A percentile compares a stretch with the other conserved stretches of the same genome.
Conservation (phyloP, 768 basidiomycete genomes). For the Leccinum sublutescens region DNA sequence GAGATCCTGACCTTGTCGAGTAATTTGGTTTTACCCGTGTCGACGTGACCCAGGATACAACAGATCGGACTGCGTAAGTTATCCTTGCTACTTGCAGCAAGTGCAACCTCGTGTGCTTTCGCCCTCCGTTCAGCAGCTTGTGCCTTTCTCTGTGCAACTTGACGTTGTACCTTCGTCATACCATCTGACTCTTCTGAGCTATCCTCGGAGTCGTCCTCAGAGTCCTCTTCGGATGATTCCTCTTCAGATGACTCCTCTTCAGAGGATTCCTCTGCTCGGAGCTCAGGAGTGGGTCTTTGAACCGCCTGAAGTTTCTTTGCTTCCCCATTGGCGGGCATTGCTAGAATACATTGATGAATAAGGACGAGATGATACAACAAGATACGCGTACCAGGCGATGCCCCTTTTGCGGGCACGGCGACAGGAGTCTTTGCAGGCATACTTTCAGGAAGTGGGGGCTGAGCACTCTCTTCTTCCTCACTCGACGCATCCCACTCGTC, state of each 20-base stretch:
- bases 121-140: constrained; percentile 80
- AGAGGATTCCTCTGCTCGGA: constrained; percentile 28
- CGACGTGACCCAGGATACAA: constrained; percentile 98
- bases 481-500: constrained; percentile 73
- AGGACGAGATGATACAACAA: neutral
- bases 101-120: constrained; percentile 79
- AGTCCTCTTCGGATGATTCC: constrained; percentile 47
- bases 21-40: constrained; percentile 98
- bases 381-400: constrained; percentile 11
- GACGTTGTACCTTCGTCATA: constrained; percentile 62
- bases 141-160: constrained; percentile 70
- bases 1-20: constrained; percentile 77
- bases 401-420: neutral
- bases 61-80: constrained; percentile 95
- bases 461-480: constrained; percentile 46
- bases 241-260: constrained; percentile 40
- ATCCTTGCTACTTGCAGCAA: constrained; percentile 85
- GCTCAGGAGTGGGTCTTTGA: constrained; percentile 28
- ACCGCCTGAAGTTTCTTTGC: constrained; percentile 20
- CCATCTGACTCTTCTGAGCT: constrained; percentile 48
- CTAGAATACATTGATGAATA: constrained; percentile 1
- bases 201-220: constrained; percentile 48
- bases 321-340: constrained; percentile 8
- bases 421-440: constrained; percentile 16
- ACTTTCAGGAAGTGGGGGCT: constrained; percentile 11